These are phyloP conservation scores for Euclidium syriacum DNA, from an alignment of 345 rosid genomes.

Conservation along the genomic window DNA sequence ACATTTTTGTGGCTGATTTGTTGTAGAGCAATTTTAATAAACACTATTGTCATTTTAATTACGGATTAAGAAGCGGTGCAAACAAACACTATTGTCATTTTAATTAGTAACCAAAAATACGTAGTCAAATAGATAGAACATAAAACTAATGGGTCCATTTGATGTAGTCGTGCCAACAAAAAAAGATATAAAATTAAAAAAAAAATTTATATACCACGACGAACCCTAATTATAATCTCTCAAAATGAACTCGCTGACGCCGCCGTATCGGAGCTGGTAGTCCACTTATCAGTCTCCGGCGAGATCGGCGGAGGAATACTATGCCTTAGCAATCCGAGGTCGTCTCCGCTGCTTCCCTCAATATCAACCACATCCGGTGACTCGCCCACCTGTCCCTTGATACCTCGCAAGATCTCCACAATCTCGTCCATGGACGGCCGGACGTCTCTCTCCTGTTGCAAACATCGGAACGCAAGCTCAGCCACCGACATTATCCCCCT, in stretches of 20 bases:
- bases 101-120: neutral
- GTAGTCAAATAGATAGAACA: neutral
- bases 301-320: conserved; percentile 47
- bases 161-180: neutral
- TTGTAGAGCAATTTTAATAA: too few relatives aligned
- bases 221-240: neutral
- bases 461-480: conserved; percentile 68
- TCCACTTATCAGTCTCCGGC: conserved; percentile 50
- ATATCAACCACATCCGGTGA: conserved; percentile 41
- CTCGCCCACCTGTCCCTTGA: conserved; percentile 30
- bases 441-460: conserved; percentile 69
- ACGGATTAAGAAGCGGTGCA: too few relatives aligned
- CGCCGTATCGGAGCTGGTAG: conserved; percentile 39
- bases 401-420: conserved; percentile 38
- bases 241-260: conserved; percentile 20
- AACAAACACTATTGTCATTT: neutral
- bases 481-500: conserved; percentile 47
- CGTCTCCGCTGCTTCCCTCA: conserved; percentile 31
- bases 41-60: too few relatives aligned
- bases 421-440: conserved; percentile 83
- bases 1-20: too few relatives aligned
- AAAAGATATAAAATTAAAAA: neutral
- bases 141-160: neutral
- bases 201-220: neutral
- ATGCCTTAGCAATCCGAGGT: conserved; percentile 44